Evolutionary conservation across 2,329 filamentous ascomycete species (phyloP), one percentile per base, ranked within the genome.

Genomic region (Xylaria sp.): DNA sequence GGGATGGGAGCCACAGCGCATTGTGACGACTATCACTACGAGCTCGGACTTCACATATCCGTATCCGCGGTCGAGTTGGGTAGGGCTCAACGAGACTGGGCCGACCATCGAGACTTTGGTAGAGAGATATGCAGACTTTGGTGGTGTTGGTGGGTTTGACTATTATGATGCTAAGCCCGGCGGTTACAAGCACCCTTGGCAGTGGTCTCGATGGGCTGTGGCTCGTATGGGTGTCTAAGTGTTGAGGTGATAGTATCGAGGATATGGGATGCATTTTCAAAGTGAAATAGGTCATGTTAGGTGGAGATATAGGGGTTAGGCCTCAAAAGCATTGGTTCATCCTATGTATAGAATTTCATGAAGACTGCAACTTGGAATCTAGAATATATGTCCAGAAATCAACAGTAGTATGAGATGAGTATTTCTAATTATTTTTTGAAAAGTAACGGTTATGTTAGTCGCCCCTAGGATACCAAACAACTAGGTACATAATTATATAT

Each of bases 181-280:
- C 33, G 27, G 47, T 50, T 50, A 50, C 10, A 13, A 10, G 15
- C 2, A 29, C 25, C 47, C 47, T 3, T 33, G 49, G 29, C 17
- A 51, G 27, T 51, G 29, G 27, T 51, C 49, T 20, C 49, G 49
- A 11, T 51, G 27, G 49, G 49, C 49, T 51, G 29, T 17, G 17
- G 20, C 6, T 5, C 25, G 49, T 3, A 33, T 51, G 49, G 17
- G 27, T 20, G 49, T 11, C 13, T 51, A n/a, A 51, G 11, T 20
- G 49, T 33, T 33, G 15, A 3, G 7, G 11, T 31, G 15, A 17
- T 2, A 11, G 7, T 31, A 51, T 25, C 10, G n/a, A 45, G 3
- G 20, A 10, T 13, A 13, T n/a, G 2, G 17, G 17, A 17, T 39
- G 11, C 9, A 20, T 44, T 10, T 20, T 7, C 4, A 44, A 10